These are phyloP conservation scores for Xylaria venustula DNA, from an alignment of 495 filamentous ascomycete genomes.

Conservation along the genomic window DNA sequence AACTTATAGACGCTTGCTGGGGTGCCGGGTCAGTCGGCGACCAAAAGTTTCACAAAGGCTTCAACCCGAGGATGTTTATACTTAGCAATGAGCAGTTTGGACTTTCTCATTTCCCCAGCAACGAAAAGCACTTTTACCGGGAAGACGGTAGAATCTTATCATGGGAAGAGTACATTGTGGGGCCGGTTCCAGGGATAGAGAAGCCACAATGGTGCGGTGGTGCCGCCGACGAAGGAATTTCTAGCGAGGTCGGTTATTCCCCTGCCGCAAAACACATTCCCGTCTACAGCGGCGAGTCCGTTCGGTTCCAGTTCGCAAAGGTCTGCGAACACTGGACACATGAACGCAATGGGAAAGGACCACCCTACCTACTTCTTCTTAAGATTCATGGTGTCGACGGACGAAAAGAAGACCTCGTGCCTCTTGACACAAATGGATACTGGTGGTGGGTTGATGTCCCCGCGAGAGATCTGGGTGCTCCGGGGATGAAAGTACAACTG, in stretches of 20 bases:
- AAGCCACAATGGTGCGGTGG: constrained; percentile 51
- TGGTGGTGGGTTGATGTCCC: constrained; percentile 76
- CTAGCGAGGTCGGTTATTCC: constrained; percentile 54
- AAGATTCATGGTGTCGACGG: constrained; percentile 66
- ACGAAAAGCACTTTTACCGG: constrained; percentile 68
- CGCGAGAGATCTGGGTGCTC: constrained; percentile 60
- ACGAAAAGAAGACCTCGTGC: constrained; percentile 63
- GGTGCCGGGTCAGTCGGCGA: constrained; percentile 68
- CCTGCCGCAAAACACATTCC: constrained; percentile 59
- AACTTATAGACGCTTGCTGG: constrained; percentile 90
- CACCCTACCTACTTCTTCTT: constrained; percentile 65
- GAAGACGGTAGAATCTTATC: constrained; percentile 44
- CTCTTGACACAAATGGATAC: constrained; percentile 61
- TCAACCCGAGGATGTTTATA: constrained; percentile 70
- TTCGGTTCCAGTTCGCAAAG: constrained; percentile 73
- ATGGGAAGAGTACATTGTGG: constrained; percentile 80
- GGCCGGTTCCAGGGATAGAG: constrained; percentile 42
- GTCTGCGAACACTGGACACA: constrained; percentile 78
- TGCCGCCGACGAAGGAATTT: constrained; percentile 58
- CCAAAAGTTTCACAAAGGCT: constrained; percentile 61
- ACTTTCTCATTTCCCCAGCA: constrained; percentile 68
- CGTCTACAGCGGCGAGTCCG: constrained; percentile 46
- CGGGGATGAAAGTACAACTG: constrained; percentile 64
- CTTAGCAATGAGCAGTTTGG: constrained; percentile 82
- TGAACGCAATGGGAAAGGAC: constrained; percentile 59